Conservation (phyloP, 148 eudicot genomes). For the Drosera capensis region DNA sequence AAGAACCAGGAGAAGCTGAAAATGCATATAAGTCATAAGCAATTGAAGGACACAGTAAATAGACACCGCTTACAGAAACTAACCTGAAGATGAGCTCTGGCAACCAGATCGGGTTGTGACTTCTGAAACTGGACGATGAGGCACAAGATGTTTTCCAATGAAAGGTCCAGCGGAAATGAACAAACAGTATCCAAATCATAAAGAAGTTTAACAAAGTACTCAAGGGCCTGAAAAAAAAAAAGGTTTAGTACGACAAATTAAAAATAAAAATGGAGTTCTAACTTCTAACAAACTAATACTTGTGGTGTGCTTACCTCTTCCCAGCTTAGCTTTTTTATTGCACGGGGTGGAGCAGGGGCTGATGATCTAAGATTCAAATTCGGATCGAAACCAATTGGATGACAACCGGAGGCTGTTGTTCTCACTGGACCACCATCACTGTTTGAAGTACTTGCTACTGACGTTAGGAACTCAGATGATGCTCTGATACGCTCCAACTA, state of each 20-base stretch:
- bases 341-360: constrained; percentile 95
- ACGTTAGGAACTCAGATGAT: constrained; percentile 47
- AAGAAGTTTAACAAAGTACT: constrained; percentile 85
- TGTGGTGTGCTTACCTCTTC: constrained; percentile 55
- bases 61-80: constrained; percentile 9
- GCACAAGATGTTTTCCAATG: constrained; percentile 47
- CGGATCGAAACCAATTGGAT: constrained; percentile 83
- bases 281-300: too few relatives aligned
- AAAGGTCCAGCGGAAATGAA: constrained; percentile 54
- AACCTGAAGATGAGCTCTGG: constrained; percentile 91
- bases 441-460: constrained; percentile 26
- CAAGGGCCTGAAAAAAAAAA: constrained; percentile 44
- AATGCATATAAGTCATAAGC: constrained; percentile 8
- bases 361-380: constrained; percentile 78
- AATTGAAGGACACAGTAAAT: background rate
- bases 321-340: constrained; percentile 80
- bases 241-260: background rate
- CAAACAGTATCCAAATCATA: constrained; percentile 73
- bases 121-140: constrained; percentile 82
- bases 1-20: constrained; percentile 80
- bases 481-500: constrained; percentile 61
- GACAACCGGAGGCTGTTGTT: constrained; percentile 87
- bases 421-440: constrained; percentile 18
- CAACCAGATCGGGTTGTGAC: constrained; percentile 82
- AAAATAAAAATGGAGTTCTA: background rate